Evolutionary conservation across 345 rosid genomes (phyloP).

Genomic region (Heritiera littoralis): DNA sequence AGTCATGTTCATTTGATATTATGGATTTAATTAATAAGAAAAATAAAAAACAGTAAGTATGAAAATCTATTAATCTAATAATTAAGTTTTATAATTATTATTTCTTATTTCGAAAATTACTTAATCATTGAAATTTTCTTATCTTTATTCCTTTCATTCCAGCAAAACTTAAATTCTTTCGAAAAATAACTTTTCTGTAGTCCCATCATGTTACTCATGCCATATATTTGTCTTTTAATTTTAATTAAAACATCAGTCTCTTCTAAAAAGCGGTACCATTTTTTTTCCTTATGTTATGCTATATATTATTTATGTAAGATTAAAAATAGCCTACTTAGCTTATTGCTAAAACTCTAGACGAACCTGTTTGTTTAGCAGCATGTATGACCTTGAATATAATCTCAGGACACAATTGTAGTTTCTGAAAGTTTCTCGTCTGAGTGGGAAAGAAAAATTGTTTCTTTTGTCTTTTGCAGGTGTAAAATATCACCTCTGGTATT

Average conservation of each 20-base stretch:
- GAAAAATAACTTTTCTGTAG: too few relatives aligned
- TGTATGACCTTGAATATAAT: not conserved
- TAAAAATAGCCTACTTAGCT: not conserved
- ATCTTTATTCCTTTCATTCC: too few relatives aligned
- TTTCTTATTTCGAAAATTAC: too few relatives aligned
- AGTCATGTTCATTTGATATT: not conserved
- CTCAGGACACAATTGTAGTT: not conserved
- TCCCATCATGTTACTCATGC: too few relatives aligned
- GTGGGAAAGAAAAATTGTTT: not conserved
- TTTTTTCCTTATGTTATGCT: too few relatives aligned
- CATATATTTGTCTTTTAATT: not conserved
- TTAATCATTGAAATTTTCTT: too few relatives aligned
- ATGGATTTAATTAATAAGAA: too few relatives aligned
- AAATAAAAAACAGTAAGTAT: too few relatives aligned
- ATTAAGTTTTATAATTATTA: too few relatives aligned
- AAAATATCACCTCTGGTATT: not conserved
- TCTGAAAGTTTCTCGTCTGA: not conserved
- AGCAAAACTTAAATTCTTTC: too few relatives aligned
- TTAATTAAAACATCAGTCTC: not conserved
- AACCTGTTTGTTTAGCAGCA: not conserved
- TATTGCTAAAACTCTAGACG: not conserved
- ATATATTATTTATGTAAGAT: not conserved
- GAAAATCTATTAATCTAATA: too few relatives aligned
- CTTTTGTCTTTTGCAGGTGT: not conserved
- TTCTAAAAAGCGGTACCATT: not conserved